Conservation (phyloP, 1,284 basidiomycete species). For the Tilletia walkeri region DNA sequence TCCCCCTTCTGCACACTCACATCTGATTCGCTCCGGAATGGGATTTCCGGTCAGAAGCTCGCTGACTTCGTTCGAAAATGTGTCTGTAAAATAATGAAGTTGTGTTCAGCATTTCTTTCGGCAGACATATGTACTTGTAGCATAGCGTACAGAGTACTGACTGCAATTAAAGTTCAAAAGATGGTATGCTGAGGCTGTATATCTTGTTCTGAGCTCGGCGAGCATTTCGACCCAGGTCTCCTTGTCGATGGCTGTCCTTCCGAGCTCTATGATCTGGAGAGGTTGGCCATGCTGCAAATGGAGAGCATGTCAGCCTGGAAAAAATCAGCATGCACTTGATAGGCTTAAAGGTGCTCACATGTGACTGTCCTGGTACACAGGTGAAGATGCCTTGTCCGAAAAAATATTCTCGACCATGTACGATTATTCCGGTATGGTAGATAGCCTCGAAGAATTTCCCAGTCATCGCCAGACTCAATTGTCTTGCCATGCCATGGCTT, state of each 20-base stretch:
- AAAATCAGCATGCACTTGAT: background rate
- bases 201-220: slow-evolving; percentile 70
- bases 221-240: slow-evolving; percentile 80
- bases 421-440: slow-evolving; percentile 79
- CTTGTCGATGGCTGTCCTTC: slow-evolving; percentile 76
- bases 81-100: slow-evolving; percentile 19
- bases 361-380: slow-evolving; percentile 56
- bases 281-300: slow-evolving; percentile 68
- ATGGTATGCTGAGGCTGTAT: slow-evolving; percentile 75
- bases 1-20: background rate
- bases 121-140: slow-evolving; percentile 24
- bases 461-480: slow-evolving; percentile 72
- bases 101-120: slow-evolving; percentile 71
- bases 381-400: slow-evolving; percentile 80
- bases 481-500: slow-evolving; percentile 75
- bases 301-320: background rate
- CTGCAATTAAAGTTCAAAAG: slow-evolving; percentile 65
- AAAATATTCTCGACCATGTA: slow-evolving; percentile 78
- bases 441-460: slow-evolving; percentile 61
- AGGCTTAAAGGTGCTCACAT: slow-evolving; percentile 18
- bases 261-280: slow-evolving; percentile 72
- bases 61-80: slow-evolving; percentile 72
- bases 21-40: slow-evolving; percentile 49
- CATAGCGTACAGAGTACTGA: slow-evolving; percentile 54
- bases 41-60: slow-evolving; percentile 49